Evolutionary conservation across 345 rosid species (phyloP).

Genomic region (Firmiana major): DNA sequence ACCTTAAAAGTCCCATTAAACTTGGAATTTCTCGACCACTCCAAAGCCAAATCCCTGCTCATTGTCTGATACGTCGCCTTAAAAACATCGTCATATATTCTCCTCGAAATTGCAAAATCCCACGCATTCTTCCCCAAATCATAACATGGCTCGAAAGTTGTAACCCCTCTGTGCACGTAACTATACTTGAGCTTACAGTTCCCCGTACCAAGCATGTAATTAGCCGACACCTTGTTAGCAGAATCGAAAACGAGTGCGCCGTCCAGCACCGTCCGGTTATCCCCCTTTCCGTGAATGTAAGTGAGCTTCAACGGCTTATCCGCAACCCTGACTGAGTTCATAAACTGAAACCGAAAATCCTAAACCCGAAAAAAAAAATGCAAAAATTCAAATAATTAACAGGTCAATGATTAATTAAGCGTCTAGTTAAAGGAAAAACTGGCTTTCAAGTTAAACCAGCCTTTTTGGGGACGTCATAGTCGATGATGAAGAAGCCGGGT

Average conservation of each 20-base stretch:
- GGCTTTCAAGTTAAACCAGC: constrained; percentile 19
- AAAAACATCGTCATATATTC: constrained; percentile 53
- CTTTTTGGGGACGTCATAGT: constrained; percentile 81
- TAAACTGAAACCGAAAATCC: constrained; percentile 93
- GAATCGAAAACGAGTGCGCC: constrained; percentile 60
- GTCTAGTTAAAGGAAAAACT: background rate
- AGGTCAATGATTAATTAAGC: background rate
- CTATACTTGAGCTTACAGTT: constrained; percentile 83
- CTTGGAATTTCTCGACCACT: constrained; percentile 71
- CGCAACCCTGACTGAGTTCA: constrained; percentile 63
- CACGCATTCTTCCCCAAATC: constrained; percentile 74
- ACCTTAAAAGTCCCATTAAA: constrained; percentile 71
- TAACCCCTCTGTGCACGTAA: constrained; percentile 55
- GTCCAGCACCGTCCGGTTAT: constrained; percentile 66
- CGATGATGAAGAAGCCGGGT: constrained; percentile 78
- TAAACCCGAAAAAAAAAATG: constrained; percentile 19
- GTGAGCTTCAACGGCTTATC: constrained; percentile 83
- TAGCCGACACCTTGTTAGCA: constrained; percentile 71
- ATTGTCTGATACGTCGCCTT: constrained; percentile 79
- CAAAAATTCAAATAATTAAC: constrained; percentile 6
- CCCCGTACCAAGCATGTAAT: constrained; percentile 63
- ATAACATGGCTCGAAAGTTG: constrained; percentile 76
- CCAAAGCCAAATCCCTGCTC: constrained; percentile 65
- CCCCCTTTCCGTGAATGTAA: constrained; percentile 66
- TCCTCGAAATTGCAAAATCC: constrained; percentile 73